These are phyloP conservation scores for Talaromyces verruculosus DNA, from an alignment of 2,329 filamentous ascomycete species.

Conservation along the genomic window DNA sequence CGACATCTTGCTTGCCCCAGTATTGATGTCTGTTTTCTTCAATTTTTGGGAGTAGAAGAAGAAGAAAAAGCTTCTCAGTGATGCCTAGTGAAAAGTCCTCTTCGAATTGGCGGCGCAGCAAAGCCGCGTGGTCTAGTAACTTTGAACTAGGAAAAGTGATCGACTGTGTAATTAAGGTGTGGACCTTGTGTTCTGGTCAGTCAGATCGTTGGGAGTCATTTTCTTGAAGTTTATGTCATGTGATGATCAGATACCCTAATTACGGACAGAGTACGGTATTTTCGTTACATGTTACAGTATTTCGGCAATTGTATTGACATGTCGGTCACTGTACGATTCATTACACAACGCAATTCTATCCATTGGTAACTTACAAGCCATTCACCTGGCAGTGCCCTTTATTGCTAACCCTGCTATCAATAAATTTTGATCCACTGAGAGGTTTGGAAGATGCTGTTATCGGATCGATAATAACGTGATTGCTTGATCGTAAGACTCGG, in stretches of 20 bases:
- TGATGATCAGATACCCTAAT: conserved; percentile 14
- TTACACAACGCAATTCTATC: not conserved
- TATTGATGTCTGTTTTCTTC: not conserved
- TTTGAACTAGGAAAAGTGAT: not conserved
- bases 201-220: not conserved
- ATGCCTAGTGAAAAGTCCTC: not conserved
- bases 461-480: conserved; percentile 17
- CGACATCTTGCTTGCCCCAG: conserved; percentile 1
- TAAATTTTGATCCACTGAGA: conserved; percentile 17
- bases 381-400: not conserved
- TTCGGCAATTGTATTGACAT: not conserved
- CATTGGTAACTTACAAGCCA: too few relatives aligned
- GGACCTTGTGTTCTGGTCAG: not conserved
- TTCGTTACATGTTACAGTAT: not conserved
- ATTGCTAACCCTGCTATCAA: not conserved
- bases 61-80: not conserved
- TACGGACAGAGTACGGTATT: not conserved
- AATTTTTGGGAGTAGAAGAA: not conserved
- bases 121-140: not conserved
- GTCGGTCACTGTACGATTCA: not conserved
- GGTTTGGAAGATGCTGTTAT: conserved; percentile 1
- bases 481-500: not conserved
- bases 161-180: not conserved
- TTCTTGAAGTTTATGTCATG: not conserved
- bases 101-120: not conserved